Conservation (phyloP, 106 monocot species). For the Platanthera zijinensis region DNA sequence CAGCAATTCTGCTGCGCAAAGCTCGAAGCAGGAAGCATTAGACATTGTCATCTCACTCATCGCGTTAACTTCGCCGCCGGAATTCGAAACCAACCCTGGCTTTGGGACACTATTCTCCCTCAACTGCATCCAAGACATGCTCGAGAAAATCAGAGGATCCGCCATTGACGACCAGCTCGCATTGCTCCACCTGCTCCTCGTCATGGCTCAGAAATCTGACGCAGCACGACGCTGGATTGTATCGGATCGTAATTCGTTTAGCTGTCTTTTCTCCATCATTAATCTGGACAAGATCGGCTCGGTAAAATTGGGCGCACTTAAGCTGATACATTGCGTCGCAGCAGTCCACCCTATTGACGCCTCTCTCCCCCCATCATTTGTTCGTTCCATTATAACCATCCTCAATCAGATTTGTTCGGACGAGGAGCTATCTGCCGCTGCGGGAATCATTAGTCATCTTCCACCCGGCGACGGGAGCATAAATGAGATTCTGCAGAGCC, state of each 20-base stretch:
- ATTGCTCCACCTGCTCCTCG: slow-evolving; percentile 4
- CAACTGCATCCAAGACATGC: slow-evolving; percentile 7
- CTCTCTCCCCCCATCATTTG: slow-evolving; percentile 2
- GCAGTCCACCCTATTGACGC: neutral
- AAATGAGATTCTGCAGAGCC: slow-evolving; percentile 6
- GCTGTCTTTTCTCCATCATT: slow-evolving; percentile 1
- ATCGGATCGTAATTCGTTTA: neutral
- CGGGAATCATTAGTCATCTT: slow-evolving; percentile 8
- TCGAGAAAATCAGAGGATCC: neutral
- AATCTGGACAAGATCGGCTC: neutral
- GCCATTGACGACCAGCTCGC: neutral
- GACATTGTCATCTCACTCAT: slow-evolving; percentile 12
- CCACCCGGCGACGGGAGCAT: neutral
- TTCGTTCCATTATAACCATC: neutral
- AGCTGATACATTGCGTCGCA: slow-evolving; percentile 8
- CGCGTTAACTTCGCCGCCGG: neutral
- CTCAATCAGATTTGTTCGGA: neutral
- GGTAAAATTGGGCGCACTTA: slow-evolving; percentile 2
- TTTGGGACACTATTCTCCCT: slow-evolving; percentile 4
- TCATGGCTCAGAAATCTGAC: slow-evolving; percentile 7
- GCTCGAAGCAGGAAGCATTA: slow-evolving; percentile 6
- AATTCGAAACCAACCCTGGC: neutral
- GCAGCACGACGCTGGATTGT: neutral
- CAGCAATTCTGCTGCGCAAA: neutral
- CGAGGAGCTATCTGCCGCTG: slow-evolving; percentile 12